Evolutionary conservation across 2,329 filamentous ascomycete genomes (phyloP).

Genomic region (Pseudogymnoascus sp.): DNA sequence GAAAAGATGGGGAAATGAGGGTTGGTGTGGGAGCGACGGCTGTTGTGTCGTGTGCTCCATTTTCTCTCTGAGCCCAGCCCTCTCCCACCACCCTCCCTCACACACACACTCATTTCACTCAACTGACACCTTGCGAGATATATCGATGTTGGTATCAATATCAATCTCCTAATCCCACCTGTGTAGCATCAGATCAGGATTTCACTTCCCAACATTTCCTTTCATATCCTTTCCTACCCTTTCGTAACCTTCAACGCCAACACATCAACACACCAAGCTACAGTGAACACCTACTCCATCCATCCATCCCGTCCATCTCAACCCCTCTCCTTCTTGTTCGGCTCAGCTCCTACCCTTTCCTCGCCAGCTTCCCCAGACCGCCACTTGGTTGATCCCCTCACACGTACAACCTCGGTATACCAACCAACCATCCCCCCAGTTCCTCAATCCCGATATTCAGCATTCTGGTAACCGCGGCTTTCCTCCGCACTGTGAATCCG

Average conservation of each 20-base stretch:
- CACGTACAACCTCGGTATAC: neutral
- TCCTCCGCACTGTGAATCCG: neutral
- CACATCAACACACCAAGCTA: neutral
- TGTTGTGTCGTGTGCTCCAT: slow-evolving; percentile 1
- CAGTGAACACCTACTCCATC: neutral
- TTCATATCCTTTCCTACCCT: neutral
- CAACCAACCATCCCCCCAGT: neutral
- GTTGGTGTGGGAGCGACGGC: neutral
- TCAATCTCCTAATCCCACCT: neutral
- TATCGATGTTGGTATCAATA: neutral
- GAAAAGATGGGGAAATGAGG: slow-evolving; percentile 1
- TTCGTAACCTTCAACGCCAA: neutral
- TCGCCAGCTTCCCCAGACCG: neutral
- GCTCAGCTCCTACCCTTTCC: neutral
- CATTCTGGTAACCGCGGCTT: neutral
- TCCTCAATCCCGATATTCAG: neutral
- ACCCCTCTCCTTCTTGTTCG: neutral
- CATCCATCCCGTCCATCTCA: neutral
- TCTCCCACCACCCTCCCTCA: neutral
- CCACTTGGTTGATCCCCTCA: slow-evolving; percentile 1
- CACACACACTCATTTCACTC: neutral
- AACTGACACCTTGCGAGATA: neutral
- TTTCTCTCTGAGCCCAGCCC: neutral
- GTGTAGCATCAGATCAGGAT: slow-evolving; percentile 1
- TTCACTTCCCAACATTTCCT: neutral